Conservation (phyloP, 2,329 filamentous ascomycete genomes). For the Blastomyces percursus region DNA sequence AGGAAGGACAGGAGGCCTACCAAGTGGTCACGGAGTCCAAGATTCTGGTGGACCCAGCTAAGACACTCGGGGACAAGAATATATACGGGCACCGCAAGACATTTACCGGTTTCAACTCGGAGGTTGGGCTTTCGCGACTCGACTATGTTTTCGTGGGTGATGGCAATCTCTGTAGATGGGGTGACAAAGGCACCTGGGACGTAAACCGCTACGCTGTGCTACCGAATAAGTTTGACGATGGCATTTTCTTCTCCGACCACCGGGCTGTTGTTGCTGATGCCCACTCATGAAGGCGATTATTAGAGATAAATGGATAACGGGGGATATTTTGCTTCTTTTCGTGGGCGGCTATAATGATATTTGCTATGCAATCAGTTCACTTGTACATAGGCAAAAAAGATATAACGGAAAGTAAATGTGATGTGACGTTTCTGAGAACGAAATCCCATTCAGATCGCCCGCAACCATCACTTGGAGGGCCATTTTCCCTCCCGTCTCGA, state of each 20-base stretch:
- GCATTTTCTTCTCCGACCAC: constrained; percentile 46
- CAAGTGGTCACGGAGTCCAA: constrained; percentile 8
- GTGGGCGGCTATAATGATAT: not conserved
- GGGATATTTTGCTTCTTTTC: not conserved
- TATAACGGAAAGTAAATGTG: not conserved
- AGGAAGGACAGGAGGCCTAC: constrained; percentile 43
- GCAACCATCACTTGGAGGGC: not conserved
- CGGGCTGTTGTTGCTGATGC: constrained; percentile 46
- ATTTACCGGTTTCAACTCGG: constrained; percentile 33
- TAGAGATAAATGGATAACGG: not conserved
- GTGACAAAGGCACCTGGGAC: constrained; percentile 25
- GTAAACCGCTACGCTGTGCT: constrained; percentile 43
- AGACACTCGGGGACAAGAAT: not conserved
- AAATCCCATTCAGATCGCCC: not conserved
- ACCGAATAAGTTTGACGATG: constrained; percentile 45
- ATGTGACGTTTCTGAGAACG: not conserved
- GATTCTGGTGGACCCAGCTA: not conserved
- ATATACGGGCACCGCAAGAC: constrained; percentile 15
- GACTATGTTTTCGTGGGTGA: constrained; percentile 43
- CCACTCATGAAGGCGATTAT: not conserved
- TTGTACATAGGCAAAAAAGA: not conserved
- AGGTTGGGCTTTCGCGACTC: constrained; percentile 33
- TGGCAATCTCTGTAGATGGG: not conserved
- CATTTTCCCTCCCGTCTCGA: constrained; percentile 37
- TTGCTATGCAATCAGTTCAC: not conserved